A percentile compares a stretch with the other conserved stretches of the same genome.
Conservation (phyloP, 129 eudicot species). For the Lonicera japonica region DNA sequence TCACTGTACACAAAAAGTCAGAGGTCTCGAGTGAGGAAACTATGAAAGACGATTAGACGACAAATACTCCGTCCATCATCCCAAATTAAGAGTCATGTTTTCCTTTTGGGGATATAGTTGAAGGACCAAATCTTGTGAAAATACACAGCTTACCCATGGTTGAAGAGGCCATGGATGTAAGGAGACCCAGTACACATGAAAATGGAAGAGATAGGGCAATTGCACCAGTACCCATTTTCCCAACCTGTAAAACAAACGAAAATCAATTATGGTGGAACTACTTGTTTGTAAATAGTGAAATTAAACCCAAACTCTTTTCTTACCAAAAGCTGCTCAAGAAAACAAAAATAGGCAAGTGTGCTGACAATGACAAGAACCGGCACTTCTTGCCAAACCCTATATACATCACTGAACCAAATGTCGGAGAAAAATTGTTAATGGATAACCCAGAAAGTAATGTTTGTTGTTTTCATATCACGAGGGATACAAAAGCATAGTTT, state of each 20-base stretch:
- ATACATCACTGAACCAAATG: constrained; percentile 30
- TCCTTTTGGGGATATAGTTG: background rate
- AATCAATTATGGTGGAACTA: background rate
- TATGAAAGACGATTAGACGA: background rate
- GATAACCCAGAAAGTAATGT: no score
- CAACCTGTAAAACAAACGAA: constrained; percentile 44
- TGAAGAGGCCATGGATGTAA: constrained; percentile 80
- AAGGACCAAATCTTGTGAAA: background rate
- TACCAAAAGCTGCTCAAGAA: constrained; percentile 93
- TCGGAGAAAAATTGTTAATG: constrained; percentile 11
- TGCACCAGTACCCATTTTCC: constrained; percentile 71
- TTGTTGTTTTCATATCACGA: no score
- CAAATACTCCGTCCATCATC: background rate
- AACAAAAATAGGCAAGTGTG: constrained; percentile 90
- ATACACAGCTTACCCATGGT: constrained; percentile 65
- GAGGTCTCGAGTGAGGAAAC: constrained; percentile 3
- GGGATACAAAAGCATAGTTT: no score
- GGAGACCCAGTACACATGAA: constrained; percentile 86
- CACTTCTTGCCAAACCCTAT: constrained; percentile 88
- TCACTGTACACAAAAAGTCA: constrained; percentile 41
- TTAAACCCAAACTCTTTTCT: background rate
- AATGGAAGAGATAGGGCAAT: constrained; percentile 88
- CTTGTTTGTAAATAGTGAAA: background rate
- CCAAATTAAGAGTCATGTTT: background rate
- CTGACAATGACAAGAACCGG: constrained; percentile 88